Conservation (phyloP, 768 basidiomycete species). For the Suillus lakei region DNA sequence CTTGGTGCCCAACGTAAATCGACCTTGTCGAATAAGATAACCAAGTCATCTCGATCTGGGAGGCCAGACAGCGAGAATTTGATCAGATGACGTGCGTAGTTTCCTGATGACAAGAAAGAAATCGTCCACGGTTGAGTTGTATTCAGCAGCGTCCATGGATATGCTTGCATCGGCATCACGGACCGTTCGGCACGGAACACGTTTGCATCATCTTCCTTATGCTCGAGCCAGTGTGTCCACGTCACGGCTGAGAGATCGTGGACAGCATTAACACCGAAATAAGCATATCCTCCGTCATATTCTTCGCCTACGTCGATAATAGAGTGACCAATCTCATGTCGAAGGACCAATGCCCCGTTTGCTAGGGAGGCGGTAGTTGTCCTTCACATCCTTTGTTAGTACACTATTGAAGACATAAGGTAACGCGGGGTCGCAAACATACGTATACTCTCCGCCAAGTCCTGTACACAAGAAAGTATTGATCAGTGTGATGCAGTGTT, state of each 20-base stretch:
- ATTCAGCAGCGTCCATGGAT: slow-evolving; percentile 78
- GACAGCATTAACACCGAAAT: slow-evolving; percentile 71
- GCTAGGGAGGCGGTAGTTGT: slow-evolving; percentile 75
- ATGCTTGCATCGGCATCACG: slow-evolving; percentile 74
- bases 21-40: slow-evolving; percentile 61
- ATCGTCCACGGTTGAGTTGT: slow-evolving; percentile 60
- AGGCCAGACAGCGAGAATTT: slow-evolving; percentile 78
- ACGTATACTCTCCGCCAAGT: slow-evolving; percentile 81
- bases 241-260: slow-evolving; percentile 50
- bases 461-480: slow-evolving; percentile 46
- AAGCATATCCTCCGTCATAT: slow-evolving; percentile 79
- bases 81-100: slow-evolving; percentile 62
- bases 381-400: slow-evolving; percentile 37
- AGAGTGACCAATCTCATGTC: slow-evolving; percentile 83
- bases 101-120: slow-evolving; percentile 66
- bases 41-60: slow-evolving; percentile 55
- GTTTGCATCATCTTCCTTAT: slow-evolving; percentile 22
- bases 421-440: slow-evolving; percentile 30
- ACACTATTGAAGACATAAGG: slow-evolving; percentile 1
- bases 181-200: slow-evolving; percentile 62
- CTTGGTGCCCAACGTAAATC: slow-evolving; percentile 60
- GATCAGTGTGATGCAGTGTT: neutral
- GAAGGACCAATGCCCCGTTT: slow-evolving; percentile 76
- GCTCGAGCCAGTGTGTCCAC: slow-evolving; percentile 76
- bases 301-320: slow-evolving; percentile 82